phyloP scores from a whole-genome alignment of 2,329 filamentous ascomycete species.

The Zymoseptoria tritici region DNA sequence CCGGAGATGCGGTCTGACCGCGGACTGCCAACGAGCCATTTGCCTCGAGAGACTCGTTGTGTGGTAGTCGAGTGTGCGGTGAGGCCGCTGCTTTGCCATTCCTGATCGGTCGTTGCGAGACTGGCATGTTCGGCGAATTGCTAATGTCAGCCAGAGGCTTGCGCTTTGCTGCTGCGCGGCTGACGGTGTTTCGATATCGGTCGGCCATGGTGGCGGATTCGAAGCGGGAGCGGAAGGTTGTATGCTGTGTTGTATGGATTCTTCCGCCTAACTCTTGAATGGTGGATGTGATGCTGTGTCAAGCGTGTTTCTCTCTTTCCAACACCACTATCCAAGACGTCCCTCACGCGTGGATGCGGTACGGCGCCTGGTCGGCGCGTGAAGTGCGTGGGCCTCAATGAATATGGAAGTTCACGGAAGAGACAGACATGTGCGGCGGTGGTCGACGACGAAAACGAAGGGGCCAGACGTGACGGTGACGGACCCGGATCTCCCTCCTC shows the following conservation, averaged over 20 bases:
- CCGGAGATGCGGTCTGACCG: constrained; percentile 31
- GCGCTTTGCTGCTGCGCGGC: constrained; percentile 17
- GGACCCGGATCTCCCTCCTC: background rate
- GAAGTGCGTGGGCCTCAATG: constrained; percentile 10
- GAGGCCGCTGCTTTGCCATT: constrained; percentile 10
- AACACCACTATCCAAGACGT: constrained; percentile 14
- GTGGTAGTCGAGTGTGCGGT: constrained; percentile 26
- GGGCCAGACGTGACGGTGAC: background rate
- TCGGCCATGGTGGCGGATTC: constrained; percentile 23
- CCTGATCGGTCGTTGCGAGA: constrained; percentile 10
- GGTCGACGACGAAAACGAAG: background rate
- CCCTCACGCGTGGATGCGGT: constrained; percentile 1
- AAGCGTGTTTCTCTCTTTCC: constrained; percentile 2
- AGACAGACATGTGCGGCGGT: constrained; percentile 4
- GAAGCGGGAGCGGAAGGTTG: background rate
- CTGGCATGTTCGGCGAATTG: constrained; percentile 24
- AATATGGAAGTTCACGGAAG: constrained; percentile 12
- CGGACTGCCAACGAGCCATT: constrained; percentile 38
- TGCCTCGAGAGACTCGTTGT: constrained; percentile 39
- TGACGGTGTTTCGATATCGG: constrained; percentile 18
- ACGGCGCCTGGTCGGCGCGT: constrained; percentile 1
- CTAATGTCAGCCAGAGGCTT: constrained; percentile 26
- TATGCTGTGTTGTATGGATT: constrained; percentile 6
- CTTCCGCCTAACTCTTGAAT: constrained; percentile 3
- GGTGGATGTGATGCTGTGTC: constrained; percentile 9